Evolutionary conservation across 2,329 filamentous ascomycete species (phyloP).

Genomic region (Penicillium brevicompactum): DNA sequence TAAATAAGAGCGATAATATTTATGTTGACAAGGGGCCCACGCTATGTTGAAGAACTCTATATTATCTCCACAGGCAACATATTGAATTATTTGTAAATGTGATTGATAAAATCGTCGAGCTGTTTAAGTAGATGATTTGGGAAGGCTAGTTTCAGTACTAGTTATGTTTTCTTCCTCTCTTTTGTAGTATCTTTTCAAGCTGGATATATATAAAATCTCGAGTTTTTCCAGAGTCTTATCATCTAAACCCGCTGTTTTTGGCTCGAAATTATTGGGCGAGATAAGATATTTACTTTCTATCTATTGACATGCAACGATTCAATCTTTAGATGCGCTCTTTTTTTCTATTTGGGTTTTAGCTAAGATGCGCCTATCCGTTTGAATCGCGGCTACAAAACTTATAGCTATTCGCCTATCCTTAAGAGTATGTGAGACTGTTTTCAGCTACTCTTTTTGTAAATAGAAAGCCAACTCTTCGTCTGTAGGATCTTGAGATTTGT

Average conservation of each 20-base stretch:
- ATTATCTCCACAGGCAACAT: too few species aligned
- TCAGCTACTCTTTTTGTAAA: neutral
- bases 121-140: constrained; percentile 12
- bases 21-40: too few species aligned
- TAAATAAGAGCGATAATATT: too few species aligned
- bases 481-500: too few species aligned
- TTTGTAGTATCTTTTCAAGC: too few species aligned
- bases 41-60: too few species aligned
- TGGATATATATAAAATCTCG: constrained; percentile 7
- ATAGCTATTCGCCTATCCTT: constrained; percentile 24
- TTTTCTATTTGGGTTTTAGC: constrained; percentile 11
- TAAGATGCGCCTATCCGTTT: constrained; percentile 16
- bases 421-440: constrained; percentile 7
- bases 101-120: constrained; percentile 4
- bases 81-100: neutral
- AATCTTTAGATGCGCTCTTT: constrained; percentile 8
- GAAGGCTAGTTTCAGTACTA: neutral
- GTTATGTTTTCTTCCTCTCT: too few species aligned
- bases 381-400: constrained; percentile 26
- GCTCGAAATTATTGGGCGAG: too few species aligned
- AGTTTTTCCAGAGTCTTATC: constrained; percentile 18
- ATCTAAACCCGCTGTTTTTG: neutral
- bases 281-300: too few species aligned
- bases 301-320: neutral
- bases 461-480: neutral